Evolutionary conservation across 139 green algal genomes (phyloP).

Genomic region (Closterium sp.): DNA sequence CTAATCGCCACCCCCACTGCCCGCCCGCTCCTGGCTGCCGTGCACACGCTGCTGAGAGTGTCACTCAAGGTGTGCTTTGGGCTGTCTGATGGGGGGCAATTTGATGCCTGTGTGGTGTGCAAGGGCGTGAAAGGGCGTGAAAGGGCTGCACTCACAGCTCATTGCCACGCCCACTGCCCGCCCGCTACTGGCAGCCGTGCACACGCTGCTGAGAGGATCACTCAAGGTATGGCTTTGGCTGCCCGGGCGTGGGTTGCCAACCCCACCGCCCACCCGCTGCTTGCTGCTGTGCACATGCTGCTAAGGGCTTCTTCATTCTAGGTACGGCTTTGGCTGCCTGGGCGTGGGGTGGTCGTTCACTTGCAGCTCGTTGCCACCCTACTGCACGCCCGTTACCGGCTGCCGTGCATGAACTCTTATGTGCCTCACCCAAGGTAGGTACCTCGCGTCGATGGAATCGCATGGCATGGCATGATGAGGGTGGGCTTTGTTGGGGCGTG

Average conservation of each 20-base stretch:
- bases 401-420: too few species aligned
- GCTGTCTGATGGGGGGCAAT: too few species aligned
- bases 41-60: constrained; percentile 65
- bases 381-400: too few species aligned
- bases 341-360: too few species aligned
- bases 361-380: too few species aligned
- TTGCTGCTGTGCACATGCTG: constrained; percentile 41
- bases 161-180: constrained; percentile 67
- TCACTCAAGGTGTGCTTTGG: neutral
- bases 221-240: neutral
- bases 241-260: too few species aligned
- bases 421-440: too few species aligned
- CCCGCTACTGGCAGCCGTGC: constrained; percentile 65
- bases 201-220: constrained; percentile 55
- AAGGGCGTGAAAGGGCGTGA: constrained; percentile 39
- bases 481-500: too few species aligned
- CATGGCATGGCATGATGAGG: too few species aligned
- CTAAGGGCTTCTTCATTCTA: constrained; percentile 48
- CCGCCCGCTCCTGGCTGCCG: constrained; percentile 60
- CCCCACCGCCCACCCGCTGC: constrained; percentile 58
- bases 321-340: too few species aligned
- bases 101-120: too few species aligned
- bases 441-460: too few species aligned
- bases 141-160: constrained; percentile 82
- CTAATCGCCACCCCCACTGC: constrained; percentile 70